Base-by-base conservation (phyloP, 148 eudicot genomes). In the Hydrangea macrophylla region DNA sequence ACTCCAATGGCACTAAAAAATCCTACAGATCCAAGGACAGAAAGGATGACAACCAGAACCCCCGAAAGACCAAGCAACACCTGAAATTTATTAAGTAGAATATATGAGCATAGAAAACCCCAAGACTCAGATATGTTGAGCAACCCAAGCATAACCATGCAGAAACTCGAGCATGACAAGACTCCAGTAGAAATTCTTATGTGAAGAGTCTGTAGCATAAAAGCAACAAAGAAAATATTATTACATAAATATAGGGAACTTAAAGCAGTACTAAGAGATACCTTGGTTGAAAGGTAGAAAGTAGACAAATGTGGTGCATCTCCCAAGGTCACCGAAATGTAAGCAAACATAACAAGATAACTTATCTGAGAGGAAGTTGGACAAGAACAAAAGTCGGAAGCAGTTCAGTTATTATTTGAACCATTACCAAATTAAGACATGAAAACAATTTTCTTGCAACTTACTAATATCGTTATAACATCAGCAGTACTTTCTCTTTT, bases 271-370 rank as follows among this genome's bases (percentile, higher is more conserved):
- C n/a, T 50, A 25, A 70, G 26, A 23, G 68, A 64, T 77, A 82
- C 86, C 86, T 85, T 85, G 65, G 86, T 80, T 22, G 84, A 75
- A 73, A 85, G 67, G 74, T 77, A 82, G 72, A 85, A 76, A 15
- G 80, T 68, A 18, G 89, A 78, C 60, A 74, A 64, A 68, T 59
- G 77, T 66, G 76, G 70, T 55, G 58, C 64, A 67, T 85, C 86
- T 55, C 89, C 89, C 74, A 85, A 72, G 40, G 89, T 85, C 60
- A 85, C 35, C 10, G 89, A 82, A 73, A 85, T 80, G 70, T 85
- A 85, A 75, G 81, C 86, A 68, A 85, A 80, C 89, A 85, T 85
- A 76, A 85, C 89, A 78, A 85, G 84, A 76, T 82, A 85, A 82
- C 89, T 85, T 78, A 82, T 76, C 89, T 85, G 82, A 67, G 61